Evolutionary conservation across 139 green algal species (phyloP).

Genomic region (Raphidocelis subcapitata): DNA sequence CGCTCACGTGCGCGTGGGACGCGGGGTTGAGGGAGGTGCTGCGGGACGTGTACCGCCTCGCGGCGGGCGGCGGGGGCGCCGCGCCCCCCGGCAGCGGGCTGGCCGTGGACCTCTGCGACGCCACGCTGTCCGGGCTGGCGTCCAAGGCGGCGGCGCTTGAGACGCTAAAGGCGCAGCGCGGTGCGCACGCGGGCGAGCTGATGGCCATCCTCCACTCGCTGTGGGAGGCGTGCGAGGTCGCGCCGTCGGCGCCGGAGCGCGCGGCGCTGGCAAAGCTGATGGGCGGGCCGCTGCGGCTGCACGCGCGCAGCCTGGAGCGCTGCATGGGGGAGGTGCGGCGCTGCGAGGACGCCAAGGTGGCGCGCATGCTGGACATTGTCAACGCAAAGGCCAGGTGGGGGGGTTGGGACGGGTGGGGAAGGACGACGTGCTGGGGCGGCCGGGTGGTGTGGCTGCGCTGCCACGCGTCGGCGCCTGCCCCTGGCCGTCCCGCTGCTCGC

Average conservation of each 20-base stretch:
- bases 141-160: constrained; percentile 30
- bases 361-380: constrained; percentile 52
- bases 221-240: constrained; percentile 37
- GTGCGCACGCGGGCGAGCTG: constrained; percentile 27
- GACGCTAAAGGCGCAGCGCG: constrained; percentile 43
- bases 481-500: no score
- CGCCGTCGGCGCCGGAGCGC: constrained; percentile 28
- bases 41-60: constrained; percentile 19
- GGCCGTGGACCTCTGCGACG: constrained; percentile 43
- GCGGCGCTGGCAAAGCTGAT: constrained; percentile 26
- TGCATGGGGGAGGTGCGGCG: constrained; percentile 51
- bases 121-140: constrained; percentile 28
- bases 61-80: not conserved
- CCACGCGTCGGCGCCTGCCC: no score
- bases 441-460: no score
- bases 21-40: constrained; percentile 22
- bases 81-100: not conserved
- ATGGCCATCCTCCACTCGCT: constrained; percentile 39
- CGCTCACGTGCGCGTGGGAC: constrained; percentile 18
- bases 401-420: no score
- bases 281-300: constrained; percentile 26
- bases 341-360: constrained; percentile 44
- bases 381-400: constrained; percentile 31
- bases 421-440: no score
- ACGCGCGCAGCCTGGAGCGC: constrained; percentile 39